phyloP scores from a whole-genome alignment of 345 rosid genomes.

The Euphorbia pulcherrima region DNA sequence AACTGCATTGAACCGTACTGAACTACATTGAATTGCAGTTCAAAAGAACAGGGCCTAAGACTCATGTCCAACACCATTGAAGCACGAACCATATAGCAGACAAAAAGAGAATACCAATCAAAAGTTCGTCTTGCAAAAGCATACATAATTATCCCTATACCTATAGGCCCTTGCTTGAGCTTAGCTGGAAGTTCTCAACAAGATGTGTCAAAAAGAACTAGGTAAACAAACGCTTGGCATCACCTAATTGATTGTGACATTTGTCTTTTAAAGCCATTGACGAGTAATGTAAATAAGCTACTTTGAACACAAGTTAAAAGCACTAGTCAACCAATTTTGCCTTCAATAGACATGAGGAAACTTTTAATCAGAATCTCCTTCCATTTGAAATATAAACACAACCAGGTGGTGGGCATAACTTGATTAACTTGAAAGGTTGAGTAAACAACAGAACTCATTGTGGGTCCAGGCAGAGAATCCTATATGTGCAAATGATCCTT shows the following conservation, averaged over 20 bases:
- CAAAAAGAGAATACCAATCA: not conserved
- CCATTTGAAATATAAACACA: conserved; percentile 12
- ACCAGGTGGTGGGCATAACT: conserved; percentile 20
- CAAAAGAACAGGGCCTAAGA: too few relatives aligned
- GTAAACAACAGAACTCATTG: not conserved
- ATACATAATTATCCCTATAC: not conserved
- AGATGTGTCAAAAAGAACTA: not conserved
- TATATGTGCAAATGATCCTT: conserved; percentile 9
- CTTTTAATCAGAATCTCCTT: conserved; percentile 11
- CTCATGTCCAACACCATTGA: too few relatives aligned
- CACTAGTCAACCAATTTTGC: not conserved
- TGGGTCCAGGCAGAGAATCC: conserved; percentile 27
- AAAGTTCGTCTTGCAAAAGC: not conserved
- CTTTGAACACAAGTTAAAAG: not conserved
- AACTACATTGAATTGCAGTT: too few relatives aligned
- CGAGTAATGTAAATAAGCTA: not conserved
- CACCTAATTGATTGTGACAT: not conserved
- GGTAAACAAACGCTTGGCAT: not conserved
- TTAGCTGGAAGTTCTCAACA: not conserved
- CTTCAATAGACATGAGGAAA: not conserved
- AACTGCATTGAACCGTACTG: too few relatives aligned
- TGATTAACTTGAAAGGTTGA: conserved; percentile 22
- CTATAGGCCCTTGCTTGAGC: not conserved
- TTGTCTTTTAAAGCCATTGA: not conserved
- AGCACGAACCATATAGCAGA: too few relatives aligned